Conservation (phyloP, 108 stramenopile genomes). For the Cylindrotheca fusiformis region DNA sequence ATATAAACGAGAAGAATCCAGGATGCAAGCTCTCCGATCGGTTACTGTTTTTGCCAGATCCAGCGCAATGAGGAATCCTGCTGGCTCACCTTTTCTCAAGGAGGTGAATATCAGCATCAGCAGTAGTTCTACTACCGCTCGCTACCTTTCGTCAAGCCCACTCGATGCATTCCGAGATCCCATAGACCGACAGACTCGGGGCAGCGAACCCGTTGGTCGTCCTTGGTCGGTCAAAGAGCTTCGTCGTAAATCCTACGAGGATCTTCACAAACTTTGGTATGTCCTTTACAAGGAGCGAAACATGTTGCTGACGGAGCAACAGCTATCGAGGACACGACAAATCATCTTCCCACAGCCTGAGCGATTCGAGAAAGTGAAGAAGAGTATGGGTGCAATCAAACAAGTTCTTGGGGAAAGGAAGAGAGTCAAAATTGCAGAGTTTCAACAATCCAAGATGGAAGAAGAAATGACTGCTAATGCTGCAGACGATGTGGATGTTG, state of each 20-base stretch:
- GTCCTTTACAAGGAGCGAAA: slow-evolving; percentile 93
- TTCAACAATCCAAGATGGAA: slow-evolving; percentile 8
- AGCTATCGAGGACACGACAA: slow-evolving; percentile 62
- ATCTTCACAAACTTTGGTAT: slow-evolving; percentile 91
- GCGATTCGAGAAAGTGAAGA: slow-evolving; percentile 70
- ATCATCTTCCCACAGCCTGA: slow-evolving; percentile 76
- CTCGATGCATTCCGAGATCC: slow-evolving; percentile 81
- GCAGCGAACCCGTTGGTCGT: slow-evolving; percentile 67
- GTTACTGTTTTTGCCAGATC: too few relatives aligned
- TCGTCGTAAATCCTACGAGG: slow-evolving; percentile 87
- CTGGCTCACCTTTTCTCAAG: too few relatives aligned
- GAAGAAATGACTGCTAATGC: slow-evolving; percentile 9
- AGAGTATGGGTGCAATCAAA: slow-evolving; percentile 86
- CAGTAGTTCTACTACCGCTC: too few relatives aligned
- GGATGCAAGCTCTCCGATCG: too few relatives aligned
- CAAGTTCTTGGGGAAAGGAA: slow-evolving; percentile 88
- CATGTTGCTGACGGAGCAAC: slow-evolving; percentile 84
- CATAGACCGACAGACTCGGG: slow-evolving; percentile 54
- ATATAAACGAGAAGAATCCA: too few relatives aligned
- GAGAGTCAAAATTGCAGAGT: slow-evolving; percentile 55
- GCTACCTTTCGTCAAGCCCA: too few relatives aligned
- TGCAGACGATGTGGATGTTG: too few relatives aligned
- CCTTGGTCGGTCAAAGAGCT: slow-evolving; percentile 78
- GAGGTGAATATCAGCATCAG: too few relatives aligned
- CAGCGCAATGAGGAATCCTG: too few relatives aligned